Conservation (phyloP, 1,139 yeast genomes). For the Blastobotrys arbuscula region DNA sequence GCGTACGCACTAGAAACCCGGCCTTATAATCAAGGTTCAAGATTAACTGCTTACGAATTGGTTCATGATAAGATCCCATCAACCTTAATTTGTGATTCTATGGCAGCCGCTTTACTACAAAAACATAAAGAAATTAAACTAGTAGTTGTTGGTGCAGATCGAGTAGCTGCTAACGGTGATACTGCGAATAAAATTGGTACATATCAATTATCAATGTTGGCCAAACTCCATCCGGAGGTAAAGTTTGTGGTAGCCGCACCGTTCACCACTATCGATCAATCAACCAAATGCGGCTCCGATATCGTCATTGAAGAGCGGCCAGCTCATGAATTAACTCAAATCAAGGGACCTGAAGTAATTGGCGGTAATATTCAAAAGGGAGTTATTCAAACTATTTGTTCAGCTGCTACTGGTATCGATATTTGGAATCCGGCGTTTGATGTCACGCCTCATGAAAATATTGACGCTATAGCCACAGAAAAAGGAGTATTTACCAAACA, state of each 20-base stretch:
- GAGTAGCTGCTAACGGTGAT: conserved; percentile 83
- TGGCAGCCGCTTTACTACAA: conserved; percentile 72
- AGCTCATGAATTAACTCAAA: conserved; percentile 64
- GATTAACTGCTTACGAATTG: conserved; percentile 86
- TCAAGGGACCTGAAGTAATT: conserved; percentile 56
- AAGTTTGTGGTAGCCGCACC: conserved; percentile 95
- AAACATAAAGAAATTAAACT: conserved; percentile 58
- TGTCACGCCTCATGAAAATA: conserved; percentile 75
- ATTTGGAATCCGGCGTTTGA: conserved; percentile 98
- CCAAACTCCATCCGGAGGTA: conserved; percentile 46
- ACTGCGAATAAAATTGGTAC: conserved; percentile 98
- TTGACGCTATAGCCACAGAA: conserved; percentile 89
- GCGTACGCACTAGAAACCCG: conserved; percentile 91
- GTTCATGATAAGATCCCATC: conserved; percentile 82
- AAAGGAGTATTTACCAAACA: conserved; percentile 39
- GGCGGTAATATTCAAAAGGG: conserved; percentile 27
- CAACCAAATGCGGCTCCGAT: conserved; percentile 59
- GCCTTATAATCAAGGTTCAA: conserved; percentile 95
- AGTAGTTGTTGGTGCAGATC: conserved; percentile 96
- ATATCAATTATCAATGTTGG: conserved; percentile 72
- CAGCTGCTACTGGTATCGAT: conserved; percentile 77
- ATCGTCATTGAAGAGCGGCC: conserved; percentile 89
- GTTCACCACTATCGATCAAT: conserved; percentile 75
- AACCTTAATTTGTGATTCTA: conserved; percentile 82
- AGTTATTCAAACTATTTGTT: conserved; percentile 46